Percentiles rank a stretch among this genome's conserved stretches.
Conservation (phyloP, 305 asterid species). For the Ajuga reptans region DNA sequence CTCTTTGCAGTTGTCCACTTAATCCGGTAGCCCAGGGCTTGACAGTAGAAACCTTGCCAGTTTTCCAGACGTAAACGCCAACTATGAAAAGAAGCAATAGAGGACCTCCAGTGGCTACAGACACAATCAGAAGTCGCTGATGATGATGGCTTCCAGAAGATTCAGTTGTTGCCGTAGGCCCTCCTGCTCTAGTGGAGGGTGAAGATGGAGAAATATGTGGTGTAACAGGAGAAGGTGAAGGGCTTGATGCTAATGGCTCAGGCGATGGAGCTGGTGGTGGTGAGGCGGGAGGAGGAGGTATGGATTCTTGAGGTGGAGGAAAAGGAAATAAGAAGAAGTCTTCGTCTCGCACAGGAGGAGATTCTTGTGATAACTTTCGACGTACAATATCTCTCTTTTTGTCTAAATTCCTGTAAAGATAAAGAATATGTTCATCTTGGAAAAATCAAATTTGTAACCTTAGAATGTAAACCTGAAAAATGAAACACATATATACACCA, state of each 20-base stretch:
- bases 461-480: not conserved
- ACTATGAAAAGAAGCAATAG: constrained; percentile 34
- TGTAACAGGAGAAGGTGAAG: constrained; percentile 26
- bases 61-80: constrained; percentile 33
- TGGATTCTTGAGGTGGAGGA: constrained; percentile 1
- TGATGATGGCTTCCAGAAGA: constrained; percentile 16
- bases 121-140: constrained; percentile 31
- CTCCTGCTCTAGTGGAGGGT: constrained; percentile 21
- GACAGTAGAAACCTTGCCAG: constrained; percentile 63
- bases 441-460: not conserved
- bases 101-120: constrained; percentile 49
- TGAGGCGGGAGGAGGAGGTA: constrained; percentile 23
- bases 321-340: not conserved
- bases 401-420: constrained; percentile 26
- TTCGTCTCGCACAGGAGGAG: not conserved
- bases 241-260: constrained; percentile 18
- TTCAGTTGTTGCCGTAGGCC: constrained; percentile 11
- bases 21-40: constrained; percentile 88
- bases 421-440: not conserved
- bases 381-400: constrained; percentile 12
- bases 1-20: constrained; percentile 87
- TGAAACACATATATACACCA: too few species aligned
- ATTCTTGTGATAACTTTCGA: constrained; percentile 28
- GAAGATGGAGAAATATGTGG: constrained; percentile 35
- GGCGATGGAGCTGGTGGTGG: constrained; percentile 27